Percentiles rank a stretch among this genome's conserved stretches.
phyloP scores from a whole-genome alignment of 768 basidiomycete species.

The Cystoderma amianthinum region DNA sequence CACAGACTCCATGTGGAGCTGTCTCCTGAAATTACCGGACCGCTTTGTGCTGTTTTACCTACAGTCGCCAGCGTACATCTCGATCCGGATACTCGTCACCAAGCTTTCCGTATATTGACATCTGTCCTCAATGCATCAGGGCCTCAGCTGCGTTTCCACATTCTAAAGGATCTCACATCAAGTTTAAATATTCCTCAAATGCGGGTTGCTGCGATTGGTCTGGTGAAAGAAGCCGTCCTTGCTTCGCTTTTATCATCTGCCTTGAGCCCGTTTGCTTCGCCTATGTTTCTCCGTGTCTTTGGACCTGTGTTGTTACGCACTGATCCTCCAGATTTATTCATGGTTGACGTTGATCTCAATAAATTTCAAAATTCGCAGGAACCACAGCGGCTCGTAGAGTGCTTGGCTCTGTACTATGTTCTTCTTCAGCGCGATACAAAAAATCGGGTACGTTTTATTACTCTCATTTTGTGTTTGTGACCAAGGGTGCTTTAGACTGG shows the following conservation, averaged over 20 bases:
- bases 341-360: slow-evolving; percentile 21
- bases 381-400: slow-evolving; percentile 55
- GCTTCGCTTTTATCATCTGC: slow-evolving; percentile 30
- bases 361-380: slow-evolving; percentile 52
- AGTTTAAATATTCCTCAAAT: slow-evolving; percentile 55
- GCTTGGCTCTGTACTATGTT: slow-evolving; percentile 62
- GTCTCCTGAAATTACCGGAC: slow-evolving; percentile 36
- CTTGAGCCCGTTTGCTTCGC: slow-evolving; percentile 38
- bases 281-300: slow-evolving; percentile 47
- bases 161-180: slow-evolving; percentile 46
- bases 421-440: slow-evolving; percentile 48
- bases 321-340: slow-evolving; percentile 47
- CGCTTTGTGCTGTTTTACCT: slow-evolving; percentile 45
- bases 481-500: slow-evolving; percentile 39
- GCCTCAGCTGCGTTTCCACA: slow-evolving; percentile 40
- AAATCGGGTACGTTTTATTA: slow-evolving; percentile 39
- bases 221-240: slow-evolving; percentile 62
- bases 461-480: not conserved
- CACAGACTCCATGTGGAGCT: slow-evolving; percentile 13
- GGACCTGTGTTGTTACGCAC: slow-evolving; percentile 55
- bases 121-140: slow-evolving; percentile 42
- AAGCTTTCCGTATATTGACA: slow-evolving; percentile 54
- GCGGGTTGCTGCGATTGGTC: slow-evolving; percentile 58
- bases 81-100: slow-evolving; percentile 49
- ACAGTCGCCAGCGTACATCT: slow-evolving; percentile 57